These are phyloP conservation scores for Aspergillus diversus DNA, from an alignment of 495 filamentous ascomycete species.

Conservation along the genomic window DNA sequence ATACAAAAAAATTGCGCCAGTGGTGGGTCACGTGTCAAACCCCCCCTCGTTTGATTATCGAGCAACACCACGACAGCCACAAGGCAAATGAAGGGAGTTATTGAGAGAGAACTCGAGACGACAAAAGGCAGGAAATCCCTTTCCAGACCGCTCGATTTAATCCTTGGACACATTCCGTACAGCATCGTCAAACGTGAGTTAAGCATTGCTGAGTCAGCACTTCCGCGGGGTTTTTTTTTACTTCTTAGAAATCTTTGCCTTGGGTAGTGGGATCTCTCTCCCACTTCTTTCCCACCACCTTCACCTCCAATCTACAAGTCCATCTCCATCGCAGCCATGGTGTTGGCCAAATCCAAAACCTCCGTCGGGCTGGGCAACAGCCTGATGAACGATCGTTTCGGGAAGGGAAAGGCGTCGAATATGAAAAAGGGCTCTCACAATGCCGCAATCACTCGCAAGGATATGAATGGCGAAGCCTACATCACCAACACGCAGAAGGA, in stretches of 20 bases:
- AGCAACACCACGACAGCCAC: not conserved
- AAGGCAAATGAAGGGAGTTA: too few relatives aligned
- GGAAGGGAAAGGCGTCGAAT: conserved; percentile 80
- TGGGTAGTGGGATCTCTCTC: conserved; percentile 24
- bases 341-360: conserved; percentile 93
- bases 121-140: too few relatives aligned
- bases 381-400: conserved; percentile 93
- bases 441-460: conserved; percentile 48
- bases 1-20: conserved; percentile 18
- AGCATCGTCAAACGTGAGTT: conserved; percentile 3
- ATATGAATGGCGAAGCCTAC: conserved; percentile 50
- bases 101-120: too few relatives aligned
- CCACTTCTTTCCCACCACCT: conserved; percentile 24
- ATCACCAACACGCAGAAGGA: conserved; percentile 53
- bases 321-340: conserved; percentile 63
- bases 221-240: conserved; percentile 38
- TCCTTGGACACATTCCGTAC: too few relatives aligned
- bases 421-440: conserved; percentile 70
- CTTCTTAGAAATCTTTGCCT: conserved; percentile 25
- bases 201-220: conserved; percentile 19
- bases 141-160: too few relatives aligned
- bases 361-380: conserved; percentile 87
- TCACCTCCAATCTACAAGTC: conserved; percentile 13
- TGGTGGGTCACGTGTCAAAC: conserved; percentile 24
- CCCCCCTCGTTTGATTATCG: conserved; percentile 9